Evolutionary conservation across 2,329 filamentous ascomycete species (phyloP).

Genomic region (Albophoma yamanashiensis): DNA sequence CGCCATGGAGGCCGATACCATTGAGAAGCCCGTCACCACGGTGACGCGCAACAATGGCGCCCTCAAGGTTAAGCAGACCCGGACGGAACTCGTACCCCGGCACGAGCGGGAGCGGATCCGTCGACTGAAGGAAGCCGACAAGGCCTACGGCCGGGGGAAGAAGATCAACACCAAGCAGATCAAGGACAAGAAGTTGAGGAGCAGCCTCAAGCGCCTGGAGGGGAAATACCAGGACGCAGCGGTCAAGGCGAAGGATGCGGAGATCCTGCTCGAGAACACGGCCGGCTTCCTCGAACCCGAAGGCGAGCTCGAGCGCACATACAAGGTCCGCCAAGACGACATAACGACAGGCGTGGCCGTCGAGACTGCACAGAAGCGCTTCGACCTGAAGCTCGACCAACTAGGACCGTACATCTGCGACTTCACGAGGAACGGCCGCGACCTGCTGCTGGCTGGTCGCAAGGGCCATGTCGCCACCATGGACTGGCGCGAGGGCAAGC

Average conservation of each 20-base stretch:
- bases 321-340: slow-evolving; percentile 83
- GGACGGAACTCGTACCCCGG: slow-evolving; percentile 41
- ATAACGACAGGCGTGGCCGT: slow-evolving; percentile 64
- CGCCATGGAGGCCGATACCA: slow-evolving; percentile 27
- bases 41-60: slow-evolving; percentile 39
- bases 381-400: slow-evolving; percentile 74
- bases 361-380: slow-evolving; percentile 84
- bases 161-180: slow-evolving; percentile 62
- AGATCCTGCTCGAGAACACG: slow-evolving; percentile 84
- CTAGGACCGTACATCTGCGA: slow-evolving; percentile 83
- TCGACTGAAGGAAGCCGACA: slow-evolving; percentile 52
- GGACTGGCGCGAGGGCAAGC: slow-evolving; percentile 88
- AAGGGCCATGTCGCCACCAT: slow-evolving; percentile 95
- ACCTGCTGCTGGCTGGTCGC: slow-evolving; percentile 73
- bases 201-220: slow-evolving; percentile 70
- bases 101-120: slow-evolving; percentile 39
- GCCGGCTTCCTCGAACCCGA: slow-evolving; percentile 83
- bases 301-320: slow-evolving; percentile 79
- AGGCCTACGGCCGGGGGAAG: slow-evolving; percentile 75
- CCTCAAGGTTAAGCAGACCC: slow-evolving; percentile 34
- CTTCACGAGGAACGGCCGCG: slow-evolving; percentile 81
- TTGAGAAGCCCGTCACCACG: slow-evolving; percentile 22
- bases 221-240: slow-evolving; percentile 72
- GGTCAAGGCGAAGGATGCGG: slow-evolving; percentile 83
- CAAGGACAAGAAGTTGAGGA: slow-evolving; percentile 81